Evolutionary conservation across 2,329 filamentous ascomycete genomes (phyloP).

Genomic region (Ophiocordyceps unilateralis): DNA sequence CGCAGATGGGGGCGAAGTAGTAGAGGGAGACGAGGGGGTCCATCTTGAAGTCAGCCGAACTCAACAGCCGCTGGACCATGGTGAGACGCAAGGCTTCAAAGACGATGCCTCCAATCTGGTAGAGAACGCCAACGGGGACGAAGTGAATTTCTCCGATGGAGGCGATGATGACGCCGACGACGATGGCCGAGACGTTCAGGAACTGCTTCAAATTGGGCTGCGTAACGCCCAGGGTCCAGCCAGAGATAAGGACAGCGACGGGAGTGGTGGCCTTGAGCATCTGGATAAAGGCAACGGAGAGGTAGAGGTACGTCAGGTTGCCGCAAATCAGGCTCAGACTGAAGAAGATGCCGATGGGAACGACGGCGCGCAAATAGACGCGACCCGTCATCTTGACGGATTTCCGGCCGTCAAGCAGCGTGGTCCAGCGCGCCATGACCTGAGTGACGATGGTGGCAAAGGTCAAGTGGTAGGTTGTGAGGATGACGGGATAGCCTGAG

Average conservation of each 20-base stretch:
- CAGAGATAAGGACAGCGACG: conserved; percentile 46
- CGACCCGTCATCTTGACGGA: conserved; percentile 41
- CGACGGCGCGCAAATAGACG: conserved; percentile 43
- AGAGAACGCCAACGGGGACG: conserved; percentile 45
- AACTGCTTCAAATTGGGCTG: conserved; percentile 26
- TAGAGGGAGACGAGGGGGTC: conserved; percentile 76
- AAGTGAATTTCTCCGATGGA: conserved; percentile 51
- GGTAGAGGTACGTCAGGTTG: conserved; percentile 50
- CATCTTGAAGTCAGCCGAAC: conserved; percentile 65
- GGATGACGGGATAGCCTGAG: conserved; percentile 25
- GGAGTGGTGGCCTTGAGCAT: conserved; percentile 55
- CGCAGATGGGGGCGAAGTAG: conserved; percentile 78
- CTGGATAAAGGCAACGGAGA: conserved; percentile 52
- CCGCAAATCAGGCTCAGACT: conserved; percentile 47
- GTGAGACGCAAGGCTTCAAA: conserved; percentile 71
- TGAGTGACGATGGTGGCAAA: conserved; percentile 52
- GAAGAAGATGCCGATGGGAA: conserved; percentile 50
- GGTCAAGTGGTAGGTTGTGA: conserved; percentile 51
- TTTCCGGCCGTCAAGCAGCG: conserved; percentile 44
- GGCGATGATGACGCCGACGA: conserved; percentile 32
- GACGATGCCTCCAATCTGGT: conserved; percentile 57
- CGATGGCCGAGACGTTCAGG: conserved; percentile 32
- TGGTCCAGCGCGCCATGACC: conserved; percentile 45
- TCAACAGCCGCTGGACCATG: conserved; percentile 73
- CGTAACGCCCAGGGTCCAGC: conserved; percentile 40